Base-by-base conservation (phyloP, 2,329 filamentous ascomycete species). In the Sporothrix humicola region DNA sequence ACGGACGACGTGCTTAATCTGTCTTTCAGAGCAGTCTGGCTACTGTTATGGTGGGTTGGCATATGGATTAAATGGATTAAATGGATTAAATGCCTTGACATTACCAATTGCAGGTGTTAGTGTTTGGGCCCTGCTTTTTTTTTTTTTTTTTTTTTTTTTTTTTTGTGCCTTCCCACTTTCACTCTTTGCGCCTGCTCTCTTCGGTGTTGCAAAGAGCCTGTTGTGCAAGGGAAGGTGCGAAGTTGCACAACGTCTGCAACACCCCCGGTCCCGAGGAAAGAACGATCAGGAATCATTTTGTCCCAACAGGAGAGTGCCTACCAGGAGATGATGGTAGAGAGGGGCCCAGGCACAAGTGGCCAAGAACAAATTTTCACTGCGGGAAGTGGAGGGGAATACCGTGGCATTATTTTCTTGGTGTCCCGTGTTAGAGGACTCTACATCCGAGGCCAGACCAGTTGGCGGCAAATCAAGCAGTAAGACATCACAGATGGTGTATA, bases 101-200 rank as follows among this genome's bases (percentile, higher is more conserved):
- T 59, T 59, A 59, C 56, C 26, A 59, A 59, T 59, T 59, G 56
- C 13, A 59, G 13, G 17, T 37, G 56, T 37, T 59, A 59, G 56
- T 15, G 26, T 37, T 59, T 15, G 26, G 56, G 2, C 26, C 56
- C 54, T 23, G 20, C n/a, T 31, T 12, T 13, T 59, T 59, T 17
- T 59, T 37, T 37, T n/a, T 17, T 59, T 23, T 56, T 9, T 7
- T 26, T 26, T 56, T 56, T n/a, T 52, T n/a, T 4, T 52, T 52
- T 17, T 52, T 15, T 2, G n/a, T 52, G 46, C n/a, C 13, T 50
- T 0, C 8, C 13, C 52, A 23, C 13, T 26, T 10, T 56, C 20
- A 56, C 9, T 26, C 26, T 26, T 56, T 23, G 52, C 20, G 52
- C n/a, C 20, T 23, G 8, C 20, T 56, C 20, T 56, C 20, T 56